Evolutionary conservation across 129 eudicot genomes (phyloP).

Genomic region (Lactuca sativa): DNA sequence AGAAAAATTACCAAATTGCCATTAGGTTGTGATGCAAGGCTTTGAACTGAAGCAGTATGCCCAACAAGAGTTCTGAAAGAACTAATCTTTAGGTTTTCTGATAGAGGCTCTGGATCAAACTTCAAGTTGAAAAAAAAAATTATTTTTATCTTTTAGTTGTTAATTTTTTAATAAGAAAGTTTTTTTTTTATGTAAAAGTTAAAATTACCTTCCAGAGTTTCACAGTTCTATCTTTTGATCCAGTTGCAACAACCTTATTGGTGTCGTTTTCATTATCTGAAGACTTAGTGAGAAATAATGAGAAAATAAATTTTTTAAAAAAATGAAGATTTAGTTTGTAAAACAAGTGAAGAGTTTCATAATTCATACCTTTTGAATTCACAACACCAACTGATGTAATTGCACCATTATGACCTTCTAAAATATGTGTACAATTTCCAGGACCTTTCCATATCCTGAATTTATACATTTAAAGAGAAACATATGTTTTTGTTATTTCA

Average conservation of each 20-base stretch:
- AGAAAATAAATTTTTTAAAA: background rate
- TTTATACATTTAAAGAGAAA: background rate
- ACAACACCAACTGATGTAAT: conserved; percentile 69
- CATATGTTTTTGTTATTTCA: background rate
- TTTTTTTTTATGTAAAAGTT: too few species aligned
- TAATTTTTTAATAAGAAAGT: too few species aligned
- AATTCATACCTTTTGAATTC: conserved; percentile 48
- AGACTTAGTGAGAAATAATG: conserved; percentile 6
- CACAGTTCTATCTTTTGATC: conserved; percentile 79
- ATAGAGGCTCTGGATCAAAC: conserved; percentile 58
- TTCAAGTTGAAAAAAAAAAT: conserved; percentile 16
- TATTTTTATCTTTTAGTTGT: background rate
- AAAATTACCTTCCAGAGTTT: conserved; percentile 74
- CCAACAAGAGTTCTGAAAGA: conserved; percentile 77
- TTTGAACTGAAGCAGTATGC: conserved; percentile 80
- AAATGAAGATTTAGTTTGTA: background rate
- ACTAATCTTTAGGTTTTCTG: conserved; percentile 46
- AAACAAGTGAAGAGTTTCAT: background rate
- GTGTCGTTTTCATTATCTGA: conserved; percentile 36
- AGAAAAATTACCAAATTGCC: conserved; percentile 60
- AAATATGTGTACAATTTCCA: conserved; percentile 72
- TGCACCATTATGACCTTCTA: conserved; percentile 83
- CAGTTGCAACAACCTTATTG: conserved; percentile 66
- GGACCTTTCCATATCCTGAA: conserved; percentile 82
- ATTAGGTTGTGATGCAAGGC: conserved; percentile 63